These are phyloP conservation scores for Xylaria sp. DNA, from an alignment of 2,329 filamentous ascomycete species.

Conservation along the genomic window DNA sequence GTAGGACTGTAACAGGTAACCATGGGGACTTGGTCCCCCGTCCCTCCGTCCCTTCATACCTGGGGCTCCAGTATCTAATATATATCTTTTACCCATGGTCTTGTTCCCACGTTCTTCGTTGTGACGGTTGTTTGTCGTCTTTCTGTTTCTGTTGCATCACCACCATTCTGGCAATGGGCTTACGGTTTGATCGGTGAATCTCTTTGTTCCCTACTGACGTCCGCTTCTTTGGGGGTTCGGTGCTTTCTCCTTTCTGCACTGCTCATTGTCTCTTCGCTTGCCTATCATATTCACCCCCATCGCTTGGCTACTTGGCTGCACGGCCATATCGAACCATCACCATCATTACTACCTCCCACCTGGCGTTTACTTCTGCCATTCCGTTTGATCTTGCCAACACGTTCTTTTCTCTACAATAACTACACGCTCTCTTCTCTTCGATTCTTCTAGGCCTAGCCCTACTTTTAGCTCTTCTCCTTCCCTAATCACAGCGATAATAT, in stretches of 20 bases:
- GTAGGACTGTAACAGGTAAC: too few species aligned
- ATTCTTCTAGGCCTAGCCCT: conserved; percentile 21
- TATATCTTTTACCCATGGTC: conserved; percentile 27
- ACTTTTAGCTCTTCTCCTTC: conserved; percentile 5
- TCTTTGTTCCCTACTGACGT: conserved; percentile 37
- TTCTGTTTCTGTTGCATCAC: conserved; percentile 25
- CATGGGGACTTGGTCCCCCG: conserved; percentile 7
- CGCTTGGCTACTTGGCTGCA: conserved; percentile 19
- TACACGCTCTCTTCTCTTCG: conserved; percentile 4
- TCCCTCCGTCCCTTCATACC: not conserved
- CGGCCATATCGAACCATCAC: conserved; percentile 22
- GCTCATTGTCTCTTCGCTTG: conserved; percentile 29
- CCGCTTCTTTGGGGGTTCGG: conserved; percentile 29
- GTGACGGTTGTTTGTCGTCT: conserved; percentile 22
- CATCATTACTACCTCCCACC: not conserved
- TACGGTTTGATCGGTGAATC: conserved; percentile 34
- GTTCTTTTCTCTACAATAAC: not conserved
- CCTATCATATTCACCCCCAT: conserved; percentile 3
- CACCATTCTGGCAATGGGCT: conserved; percentile 37
- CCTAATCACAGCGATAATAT: conserved; percentile 4
- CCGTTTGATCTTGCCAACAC: conserved; percentile 1
- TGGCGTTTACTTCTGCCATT: conserved; percentile 22
- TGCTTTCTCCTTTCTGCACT: conserved; percentile 14
- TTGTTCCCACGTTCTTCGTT: conserved; percentile 5
- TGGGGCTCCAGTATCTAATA: conserved; percentile 13